Percentiles rank a stretch among this genome's conserved stretches.
Evolutionary conservation across 768 basidiomycete genomes (phyloP).

Genomic region (Mycena albidolilacea): DNA sequence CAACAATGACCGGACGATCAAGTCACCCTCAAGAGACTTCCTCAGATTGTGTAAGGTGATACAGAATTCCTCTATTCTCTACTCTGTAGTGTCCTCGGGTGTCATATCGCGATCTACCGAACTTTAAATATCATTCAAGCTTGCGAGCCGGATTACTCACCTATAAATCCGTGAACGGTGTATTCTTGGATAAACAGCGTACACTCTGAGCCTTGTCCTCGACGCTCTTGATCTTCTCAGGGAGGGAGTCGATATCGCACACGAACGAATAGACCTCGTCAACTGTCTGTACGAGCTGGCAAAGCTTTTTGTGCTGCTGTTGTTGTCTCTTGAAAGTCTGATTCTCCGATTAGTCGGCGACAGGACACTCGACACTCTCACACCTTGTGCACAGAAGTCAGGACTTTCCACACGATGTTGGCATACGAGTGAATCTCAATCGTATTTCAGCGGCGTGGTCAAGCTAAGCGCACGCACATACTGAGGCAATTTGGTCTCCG

Average conservation of each 20-base stretch:
- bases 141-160: not conserved
- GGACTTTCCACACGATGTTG: not conserved
- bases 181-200: conserved; percentile 5
- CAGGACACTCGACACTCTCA: not conserved
- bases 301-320: not conserved
- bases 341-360: not conserved
- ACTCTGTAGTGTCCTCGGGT: not conserved
- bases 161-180: not conserved
- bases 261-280: conserved; percentile 3
- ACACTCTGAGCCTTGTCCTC: conserved; percentile 8
- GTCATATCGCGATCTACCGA: not conserved
- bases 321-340: not conserved
- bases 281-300: not conserved
- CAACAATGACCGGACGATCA: conserved; percentile 4
- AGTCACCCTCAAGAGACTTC: conserved; percentile 1
- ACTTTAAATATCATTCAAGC: not conserved
- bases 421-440: conserved; percentile 5
- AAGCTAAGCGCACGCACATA: not conserved
- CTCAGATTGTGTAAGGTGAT: not conserved
- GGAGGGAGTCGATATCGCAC: not conserved
- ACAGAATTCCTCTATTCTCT: not conserved
- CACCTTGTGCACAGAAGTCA: not conserved
- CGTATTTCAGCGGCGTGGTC: not conserved
- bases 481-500: conserved; percentile 5
- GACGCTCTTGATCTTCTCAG: conserved; percentile 11